These are phyloP conservation scores for Leccinum truebloodii DNA, from an alignment of 768 basidiomycete species.

Conservation along the genomic window DNA sequence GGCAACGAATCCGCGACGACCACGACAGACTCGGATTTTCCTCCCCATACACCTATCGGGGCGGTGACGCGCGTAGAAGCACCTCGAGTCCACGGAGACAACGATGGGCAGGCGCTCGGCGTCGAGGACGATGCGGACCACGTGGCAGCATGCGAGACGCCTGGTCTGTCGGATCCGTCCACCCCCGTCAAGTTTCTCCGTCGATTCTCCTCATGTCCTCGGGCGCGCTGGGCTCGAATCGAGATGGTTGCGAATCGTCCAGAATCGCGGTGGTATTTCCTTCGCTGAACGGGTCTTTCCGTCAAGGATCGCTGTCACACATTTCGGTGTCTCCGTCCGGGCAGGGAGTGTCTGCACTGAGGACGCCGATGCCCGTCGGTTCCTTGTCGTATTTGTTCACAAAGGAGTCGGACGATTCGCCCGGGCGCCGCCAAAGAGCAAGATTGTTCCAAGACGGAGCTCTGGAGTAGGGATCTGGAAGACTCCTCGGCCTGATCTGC, in stretches of 20 bases:
- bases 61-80: constrained; percentile 7
- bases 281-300: constrained; percentile 27
- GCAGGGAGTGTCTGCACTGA: constrained; percentile 11
- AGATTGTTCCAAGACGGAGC: too few relatives aligned
- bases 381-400: background rate
- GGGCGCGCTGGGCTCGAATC: background rate
- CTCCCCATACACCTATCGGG: constrained; percentile 29
- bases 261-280: constrained; percentile 23
- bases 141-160: background rate
- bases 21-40: constrained; percentile 30
- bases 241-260: constrained; percentile 10
- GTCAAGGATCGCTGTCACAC: constrained; percentile 13
- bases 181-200: constrained; percentile 18
- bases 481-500: background rate
- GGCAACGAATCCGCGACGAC: constrained; percentile 32
- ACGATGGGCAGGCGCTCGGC: constrained; percentile 3
- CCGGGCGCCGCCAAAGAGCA: too few relatives aligned
- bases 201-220: constrained; percentile 9
- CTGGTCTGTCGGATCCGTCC: constrained; percentile 17
- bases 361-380: constrained; percentile 17
- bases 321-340: background rate
- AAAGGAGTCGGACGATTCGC: background rate
- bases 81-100: constrained; percentile 15
- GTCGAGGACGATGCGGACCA: too few relatives aligned
- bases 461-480: background rate